A percentile compares a stretch with the other conserved stretches of the same genome.
Evolutionary conservation across 495 filamentous ascomycete species (phyloP).

Genomic region (Penicillium manginii): DNA sequence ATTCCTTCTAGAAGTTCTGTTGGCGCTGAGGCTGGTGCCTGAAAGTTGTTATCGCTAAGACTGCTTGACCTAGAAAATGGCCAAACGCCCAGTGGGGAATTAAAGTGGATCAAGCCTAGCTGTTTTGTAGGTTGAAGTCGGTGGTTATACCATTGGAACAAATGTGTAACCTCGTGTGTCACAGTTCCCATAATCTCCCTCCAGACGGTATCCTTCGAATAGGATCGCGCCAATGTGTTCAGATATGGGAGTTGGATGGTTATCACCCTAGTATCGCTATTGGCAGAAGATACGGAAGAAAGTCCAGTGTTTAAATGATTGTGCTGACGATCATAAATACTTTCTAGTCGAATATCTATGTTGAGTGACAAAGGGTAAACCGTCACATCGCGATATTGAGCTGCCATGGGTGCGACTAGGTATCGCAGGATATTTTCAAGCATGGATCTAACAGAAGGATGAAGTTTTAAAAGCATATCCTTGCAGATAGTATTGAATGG

Average conservation of each 20-base stretch:
- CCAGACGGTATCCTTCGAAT: neutral
- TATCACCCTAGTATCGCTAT: neutral
- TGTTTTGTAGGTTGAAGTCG: neutral
- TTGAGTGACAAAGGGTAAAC: neutral
- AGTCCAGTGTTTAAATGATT: neutral
- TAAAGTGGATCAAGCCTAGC: neutral
- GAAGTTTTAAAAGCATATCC: neutral
- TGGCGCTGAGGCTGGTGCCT: neutral
- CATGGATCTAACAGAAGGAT: neutral
- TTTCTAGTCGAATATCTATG: neutral
- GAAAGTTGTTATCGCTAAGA: neutral
- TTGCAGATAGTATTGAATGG: neutral
- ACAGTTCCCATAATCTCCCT: neutral
- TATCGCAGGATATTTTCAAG: neutral
- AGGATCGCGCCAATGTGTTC: neutral
- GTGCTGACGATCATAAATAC: neutral
- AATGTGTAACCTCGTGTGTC: neutral
- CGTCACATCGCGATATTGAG: neutral
- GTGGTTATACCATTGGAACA: neutral
- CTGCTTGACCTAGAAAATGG: neutral
- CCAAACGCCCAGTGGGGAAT: neutral
- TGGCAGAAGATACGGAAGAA: neutral
- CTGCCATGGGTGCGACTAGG: neutral
- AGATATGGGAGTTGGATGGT: neutral
- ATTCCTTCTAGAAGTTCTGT: neutral